Conservation (phyloP, 2,329 filamentous ascomycete species). For the Xylariaceae sp. region DNA sequence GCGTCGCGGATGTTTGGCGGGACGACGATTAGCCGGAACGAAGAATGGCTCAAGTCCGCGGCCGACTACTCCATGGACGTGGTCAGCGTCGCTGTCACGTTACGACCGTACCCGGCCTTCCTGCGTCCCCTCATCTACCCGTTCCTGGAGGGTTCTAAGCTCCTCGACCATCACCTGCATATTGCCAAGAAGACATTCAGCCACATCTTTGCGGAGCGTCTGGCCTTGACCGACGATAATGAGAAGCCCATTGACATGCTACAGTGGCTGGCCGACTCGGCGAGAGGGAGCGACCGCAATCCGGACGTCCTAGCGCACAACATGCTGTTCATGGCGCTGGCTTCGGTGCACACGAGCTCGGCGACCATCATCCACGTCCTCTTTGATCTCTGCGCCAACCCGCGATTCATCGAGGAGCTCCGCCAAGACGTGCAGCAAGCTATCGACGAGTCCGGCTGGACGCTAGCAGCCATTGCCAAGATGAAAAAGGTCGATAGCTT, state of each 20-base stretch:
- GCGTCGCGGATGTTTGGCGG: conserved; percentile 22
- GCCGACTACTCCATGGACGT: conserved; percentile 24
- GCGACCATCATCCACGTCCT: conserved; percentile 22
- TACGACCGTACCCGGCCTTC: conserved; percentile 23
- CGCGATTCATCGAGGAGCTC: conserved; percentile 18
- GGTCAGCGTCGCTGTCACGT: conserved; percentile 20
- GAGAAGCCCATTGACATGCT: conserved; percentile 23
- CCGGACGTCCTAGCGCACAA: conserved; percentile 21
- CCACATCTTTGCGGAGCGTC: conserved; percentile 21
- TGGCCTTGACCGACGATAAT: conserved; percentile 14
- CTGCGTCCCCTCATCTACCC: conserved; percentile 18
- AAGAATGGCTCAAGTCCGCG: conserved; percentile 21
- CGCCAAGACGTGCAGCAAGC: conserved; percentile 20
- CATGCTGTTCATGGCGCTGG: conserved; percentile 23
- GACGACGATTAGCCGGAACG: conserved; percentile 20
- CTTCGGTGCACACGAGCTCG: conserved; percentile 21
- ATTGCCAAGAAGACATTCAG: conserved; percentile 22
- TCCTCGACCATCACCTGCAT: conserved; percentile 18
- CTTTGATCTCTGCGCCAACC: conserved; percentile 21
- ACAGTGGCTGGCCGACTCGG: conserved; percentile 22
- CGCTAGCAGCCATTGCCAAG: conserved; percentile 20
- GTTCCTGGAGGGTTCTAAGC: conserved; percentile 20
- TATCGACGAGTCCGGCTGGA: conserved; percentile 21
- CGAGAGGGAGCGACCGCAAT: conserved; percentile 18
- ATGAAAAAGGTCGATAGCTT: conserved; percentile 24